Base-by-base conservation (phyloP, 257 asterid species). In the Catharanthus roseus region DNA sequence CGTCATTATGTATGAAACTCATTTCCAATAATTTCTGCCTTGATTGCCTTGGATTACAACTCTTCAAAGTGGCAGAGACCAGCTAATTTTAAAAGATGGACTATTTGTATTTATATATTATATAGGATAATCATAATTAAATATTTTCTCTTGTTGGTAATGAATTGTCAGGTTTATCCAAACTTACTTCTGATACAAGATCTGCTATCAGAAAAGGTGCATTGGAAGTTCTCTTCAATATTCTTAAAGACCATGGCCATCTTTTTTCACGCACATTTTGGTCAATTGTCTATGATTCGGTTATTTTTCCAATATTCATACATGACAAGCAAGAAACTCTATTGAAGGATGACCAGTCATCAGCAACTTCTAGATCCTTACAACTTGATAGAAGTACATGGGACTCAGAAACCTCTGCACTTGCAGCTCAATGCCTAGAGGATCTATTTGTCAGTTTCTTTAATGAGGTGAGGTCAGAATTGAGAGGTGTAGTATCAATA, bases 201-300 rank as follows among this genome's bases (percentile, higher is more conserved):
- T 86, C 88, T 74, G 97, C 97, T 77, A 91, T 95, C 77, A 81
- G 96, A 82, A 95, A 87, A 77, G 83, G 99, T 68, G 87, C 99
- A 21, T 81, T 95, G 77, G 96, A 91, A 84, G 99, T 95, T 85
- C 92, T 95, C 68, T 95, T 95, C 78, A 88, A 95, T 84, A 95
- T 89, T 78, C 81, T 95, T 79, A 91, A 91, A 82, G 99, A 95
- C 86, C 97, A 95, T 70, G 99, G 99, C 53, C 91, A 85, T 74
- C 90, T 95, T 76, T 95, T 91, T 78, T 81, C 96, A 15, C 82
- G 75, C 70, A 65, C 82, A 64, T 89, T 95, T 77, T 95, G 99
- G 99, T 80, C 62, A 51, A 82, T 70, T 76, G 80, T 95, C 81
- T 95, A 88, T 82, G 80, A 72, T 70, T 82, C 88, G 67, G 90